Conservation (phyloP, 345 rosid genomes). For the Pistacia atlantica region DNA sequence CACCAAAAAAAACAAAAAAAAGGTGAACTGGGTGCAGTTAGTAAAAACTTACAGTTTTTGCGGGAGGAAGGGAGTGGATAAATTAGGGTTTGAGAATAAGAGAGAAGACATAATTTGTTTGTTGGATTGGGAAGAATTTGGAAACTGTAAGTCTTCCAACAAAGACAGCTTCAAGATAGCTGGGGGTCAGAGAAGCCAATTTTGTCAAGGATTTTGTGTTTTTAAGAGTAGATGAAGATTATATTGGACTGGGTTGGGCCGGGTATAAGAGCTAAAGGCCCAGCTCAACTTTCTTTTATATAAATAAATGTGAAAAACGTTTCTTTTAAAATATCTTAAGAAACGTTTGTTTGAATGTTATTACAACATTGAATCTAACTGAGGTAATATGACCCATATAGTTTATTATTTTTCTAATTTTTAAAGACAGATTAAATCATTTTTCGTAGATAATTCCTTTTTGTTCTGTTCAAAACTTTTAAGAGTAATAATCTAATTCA, state of each 20-base stretch:
- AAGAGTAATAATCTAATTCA: too few species aligned
- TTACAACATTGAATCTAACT: too few species aligned
- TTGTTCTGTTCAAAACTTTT: too few species aligned
- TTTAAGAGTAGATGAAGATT: neutral
- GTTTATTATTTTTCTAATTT: too few species aligned
- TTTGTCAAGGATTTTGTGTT: neutral
- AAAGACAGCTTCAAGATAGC: neutral
- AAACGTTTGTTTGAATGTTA: too few species aligned
- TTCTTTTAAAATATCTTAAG: too few species aligned
- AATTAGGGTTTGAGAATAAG: slow-evolving; percentile 51
- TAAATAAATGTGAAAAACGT: too few species aligned
- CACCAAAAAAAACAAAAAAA: neutral
- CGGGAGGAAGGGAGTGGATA: slow-evolving; percentile 51
- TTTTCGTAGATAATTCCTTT: too few species aligned
- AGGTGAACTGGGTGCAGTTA: neutral
- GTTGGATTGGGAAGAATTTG: neutral
- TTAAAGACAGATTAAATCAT: too few species aligned
- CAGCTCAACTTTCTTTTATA: neutral
- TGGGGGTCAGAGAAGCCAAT: neutral
- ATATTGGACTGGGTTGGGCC: neutral
- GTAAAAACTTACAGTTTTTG: slow-evolving; percentile 46
- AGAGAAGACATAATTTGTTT: slow-evolving; percentile 48
- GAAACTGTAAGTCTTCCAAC: neutral
- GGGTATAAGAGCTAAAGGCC: neutral
- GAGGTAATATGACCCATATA: too few species aligned